phyloP scores from a whole-genome alignment of 2,329 filamentous ascomycete genomes.

The Lachnellula subtilissima region DNA sequence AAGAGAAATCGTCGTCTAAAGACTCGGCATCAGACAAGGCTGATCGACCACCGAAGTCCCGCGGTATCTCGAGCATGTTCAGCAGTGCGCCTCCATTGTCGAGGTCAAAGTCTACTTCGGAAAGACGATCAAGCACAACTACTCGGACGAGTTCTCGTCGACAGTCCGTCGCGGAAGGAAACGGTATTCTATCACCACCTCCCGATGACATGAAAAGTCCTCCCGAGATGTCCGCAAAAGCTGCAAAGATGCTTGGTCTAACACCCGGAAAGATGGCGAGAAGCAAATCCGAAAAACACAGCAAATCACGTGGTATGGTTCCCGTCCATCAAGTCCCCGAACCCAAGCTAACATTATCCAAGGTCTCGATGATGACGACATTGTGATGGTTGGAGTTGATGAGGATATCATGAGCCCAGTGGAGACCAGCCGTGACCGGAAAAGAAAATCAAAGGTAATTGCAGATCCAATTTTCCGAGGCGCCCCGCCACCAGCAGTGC shows the following conservation, averaged over 20 bases:
- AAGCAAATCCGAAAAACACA: conserved; percentile 43
- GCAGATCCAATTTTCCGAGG: conserved; percentile 19
- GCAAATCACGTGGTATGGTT: conserved; percentile 39
- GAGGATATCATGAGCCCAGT: conserved; percentile 42
- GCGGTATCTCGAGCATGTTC: conserved; percentile 59
- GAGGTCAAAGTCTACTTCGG: conserved; percentile 64
- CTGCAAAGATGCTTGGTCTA: conserved; percentile 70
- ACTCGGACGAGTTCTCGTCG: conserved; percentile 60
- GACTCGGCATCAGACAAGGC: conserved; percentile 62
- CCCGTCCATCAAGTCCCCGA: conserved; percentile 1
- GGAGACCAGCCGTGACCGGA: conserved; percentile 41
- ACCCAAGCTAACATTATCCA: conserved; percentile 15
- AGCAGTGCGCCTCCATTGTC: conserved; percentile 63
- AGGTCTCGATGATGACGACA: conserved; percentile 42
- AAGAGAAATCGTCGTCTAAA: conserved; percentile 59
- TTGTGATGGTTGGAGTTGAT: conserved; percentile 42
- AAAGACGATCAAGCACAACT: conserved; percentile 52
- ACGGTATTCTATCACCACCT: conserved; percentile 66
- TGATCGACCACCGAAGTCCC: conserved; percentile 39
- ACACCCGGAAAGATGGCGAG: conserved; percentile 43
- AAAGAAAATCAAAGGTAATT: conserved; percentile 39
- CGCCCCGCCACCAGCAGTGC: conserved; percentile 26
- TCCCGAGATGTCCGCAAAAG: conserved; percentile 65
- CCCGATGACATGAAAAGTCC: conserved; percentile 53
- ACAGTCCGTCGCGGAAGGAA: conserved; percentile 58